These are phyloP conservation scores for Kazachstania martiniae DNA, from an alignment of 805 yeast genomes.

Conservation along the genomic window DNA sequence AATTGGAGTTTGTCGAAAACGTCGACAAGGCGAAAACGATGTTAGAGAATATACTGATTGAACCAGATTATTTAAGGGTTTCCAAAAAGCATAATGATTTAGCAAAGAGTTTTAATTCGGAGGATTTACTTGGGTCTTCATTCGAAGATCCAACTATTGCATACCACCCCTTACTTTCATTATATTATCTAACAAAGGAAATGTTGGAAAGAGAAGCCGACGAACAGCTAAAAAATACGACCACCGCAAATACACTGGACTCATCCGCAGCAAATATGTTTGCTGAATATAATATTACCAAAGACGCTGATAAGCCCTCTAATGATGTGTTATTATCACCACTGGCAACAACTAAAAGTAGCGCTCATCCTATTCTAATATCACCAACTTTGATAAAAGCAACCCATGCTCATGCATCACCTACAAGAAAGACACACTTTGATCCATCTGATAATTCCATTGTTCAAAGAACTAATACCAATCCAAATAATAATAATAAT, in stretches of 20 bases:
- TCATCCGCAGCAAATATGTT: too few species aligned
- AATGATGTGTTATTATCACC: neutral
- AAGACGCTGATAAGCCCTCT: neutral
- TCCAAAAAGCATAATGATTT: slow-evolving; percentile 17
- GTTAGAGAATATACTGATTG: slow-evolving; percentile 46
- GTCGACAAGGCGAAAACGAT: slow-evolving; percentile 45
- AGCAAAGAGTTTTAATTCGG: slow-evolving; percentile 1
- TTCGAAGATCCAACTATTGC: slow-evolving; percentile 68
- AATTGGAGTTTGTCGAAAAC: slow-evolving; percentile 60
- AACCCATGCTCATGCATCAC: slow-evolving; percentile 39
- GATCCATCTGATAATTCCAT: slow-evolving; percentile 2
- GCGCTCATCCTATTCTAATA: neutral
- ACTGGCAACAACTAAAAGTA: neutral
- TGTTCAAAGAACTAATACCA: neutral
- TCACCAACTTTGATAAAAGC: slow-evolving; percentile 34
- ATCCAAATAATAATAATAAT: slow-evolving; percentile 1
- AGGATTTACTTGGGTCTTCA: neutral
- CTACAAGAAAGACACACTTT: slow-evolving; percentile 25
- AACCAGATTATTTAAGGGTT: slow-evolving; percentile 43
- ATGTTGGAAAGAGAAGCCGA: slow-evolving; percentile 38
- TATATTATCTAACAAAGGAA: slow-evolving; percentile 81
- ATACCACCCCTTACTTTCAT: slow-evolving; percentile 79
- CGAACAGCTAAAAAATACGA: neutral
- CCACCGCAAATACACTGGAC: neutral
- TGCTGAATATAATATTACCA: neutral